Evolutionary conservation across 139 green algal genomes (phyloP), one percentile per base, ranked within the genome.

Genomic region (Chlamydomonas sp.): DNA sequence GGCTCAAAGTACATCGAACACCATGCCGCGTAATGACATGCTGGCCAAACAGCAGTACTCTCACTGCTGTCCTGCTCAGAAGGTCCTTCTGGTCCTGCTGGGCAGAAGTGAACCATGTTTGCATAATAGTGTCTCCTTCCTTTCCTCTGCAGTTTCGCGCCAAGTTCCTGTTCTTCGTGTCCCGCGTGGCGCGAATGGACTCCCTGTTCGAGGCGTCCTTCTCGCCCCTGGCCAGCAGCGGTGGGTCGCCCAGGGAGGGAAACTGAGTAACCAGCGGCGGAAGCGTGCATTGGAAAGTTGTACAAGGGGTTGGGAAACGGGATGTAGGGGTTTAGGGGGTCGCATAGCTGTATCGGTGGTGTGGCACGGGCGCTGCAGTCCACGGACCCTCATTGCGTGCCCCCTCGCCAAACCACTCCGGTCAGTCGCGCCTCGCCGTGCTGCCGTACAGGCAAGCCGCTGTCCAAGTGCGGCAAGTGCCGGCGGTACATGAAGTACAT

Each of bases 201-300:
- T 62, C 89, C 0, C 92, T 99, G 3, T 99, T 99, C 90, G 97
- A 99, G 90, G 96, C 96, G 2, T 91, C 83, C 76, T 99, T 99
- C 91, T 96, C 95, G 1, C 95, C 97, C 15, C 93, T 98, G 8
- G 91, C 94, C 6, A 91, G 91, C 60, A 95, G 92, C 74, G 96
- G 96, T 91, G 90, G 83, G 80, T 49, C 8, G 61, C 31, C 31
- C 31, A 49, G 31, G 31, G 31, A 49, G 31, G n/a, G n/a, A n/a
- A n/a, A n/a, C n/a, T n/a, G n/a, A n/a, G n/a, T n/a, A n/a, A n/a
- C n/a, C n/a, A n/a, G n/a, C n/a, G n/a, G n/a, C n/a, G n/a, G n/a
- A n/a, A n/a, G n/a, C n/a, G n/a, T n/a, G n/a, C n/a, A n/a, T n/a
- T n/a, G n/a, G n/a, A n/a, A n/a, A n/a, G n/a, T n/a, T n/a, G n/a